These are phyloP conservation scores for Coniochaeta sp. DNA, from an alignment of 2,329 filamentous ascomycete species.

Conservation along the genomic window DNA sequence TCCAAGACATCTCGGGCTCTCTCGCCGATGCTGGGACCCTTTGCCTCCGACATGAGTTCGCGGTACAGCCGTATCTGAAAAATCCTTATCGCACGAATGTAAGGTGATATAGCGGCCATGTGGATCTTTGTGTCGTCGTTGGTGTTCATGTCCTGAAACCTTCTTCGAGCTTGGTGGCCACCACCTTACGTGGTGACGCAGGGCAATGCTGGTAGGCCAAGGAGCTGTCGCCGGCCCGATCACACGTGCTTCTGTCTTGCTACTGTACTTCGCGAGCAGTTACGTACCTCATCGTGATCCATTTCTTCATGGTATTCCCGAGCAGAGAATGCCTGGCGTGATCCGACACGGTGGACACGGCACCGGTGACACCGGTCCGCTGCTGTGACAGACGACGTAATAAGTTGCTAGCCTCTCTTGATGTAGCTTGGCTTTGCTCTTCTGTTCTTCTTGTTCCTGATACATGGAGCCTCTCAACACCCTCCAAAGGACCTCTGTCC, in stretches of 20 bases:
- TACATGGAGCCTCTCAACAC: conserved; percentile 2
- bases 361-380: background rate
- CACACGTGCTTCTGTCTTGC: background rate
- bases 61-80: background rate
- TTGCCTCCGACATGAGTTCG: background rate
- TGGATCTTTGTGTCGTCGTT: background rate
- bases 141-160: too few relatives aligned
- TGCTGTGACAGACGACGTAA: background rate
- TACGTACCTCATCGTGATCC: conserved; percentile 2
- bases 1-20: background rate
- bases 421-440: background rate
- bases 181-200: background rate
- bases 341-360: background rate
- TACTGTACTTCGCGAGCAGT: background rate
- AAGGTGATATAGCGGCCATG: background rate
- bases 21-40: background rate
- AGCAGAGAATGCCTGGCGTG: background rate
- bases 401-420: background rate
- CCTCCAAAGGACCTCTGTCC: conserved; percentile 1
- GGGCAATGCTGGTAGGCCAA: background rate
- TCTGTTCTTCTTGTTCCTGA: conserved; percentile 3
- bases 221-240: background rate
- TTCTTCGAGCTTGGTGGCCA: too few relatives aligned
- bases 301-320: background rate
- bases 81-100: background rate